Percentiles rank a stretch among this genome's conserved stretches.
Conservation (phyloP, 495 filamentous ascomycete species). For the Talaromyces wortmannii region DNA sequence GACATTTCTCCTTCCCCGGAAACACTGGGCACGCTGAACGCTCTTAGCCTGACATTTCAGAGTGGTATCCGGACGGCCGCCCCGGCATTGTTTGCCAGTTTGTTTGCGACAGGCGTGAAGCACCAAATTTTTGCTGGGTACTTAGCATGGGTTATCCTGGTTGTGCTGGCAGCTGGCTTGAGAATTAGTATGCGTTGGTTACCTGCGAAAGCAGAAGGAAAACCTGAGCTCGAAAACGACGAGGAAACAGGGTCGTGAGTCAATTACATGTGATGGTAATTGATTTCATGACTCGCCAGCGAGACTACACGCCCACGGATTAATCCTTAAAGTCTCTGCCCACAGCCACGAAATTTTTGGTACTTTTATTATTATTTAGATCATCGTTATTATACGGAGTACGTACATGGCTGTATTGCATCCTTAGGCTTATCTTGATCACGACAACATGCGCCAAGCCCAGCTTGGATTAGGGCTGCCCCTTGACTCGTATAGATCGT, state of each 20-base stretch:
- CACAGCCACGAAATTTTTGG: too few relatives aligned
- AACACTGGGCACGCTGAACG: constrained; percentile 58
- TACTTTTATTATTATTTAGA: too few relatives aligned
- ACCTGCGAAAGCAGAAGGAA: constrained; percentile 2
- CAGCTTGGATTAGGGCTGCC: too few relatives aligned
- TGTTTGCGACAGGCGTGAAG: constrained; percentile 55
- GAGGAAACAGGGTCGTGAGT: not conserved
- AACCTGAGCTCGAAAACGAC: not conserved
- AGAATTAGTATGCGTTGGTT: constrained; percentile 15
- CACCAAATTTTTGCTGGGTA: constrained; percentile 51
- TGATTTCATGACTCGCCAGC: too few relatives aligned
- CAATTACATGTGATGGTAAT: too few relatives aligned
- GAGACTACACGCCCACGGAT: too few relatives aligned
- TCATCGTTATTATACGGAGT: too few relatives aligned
- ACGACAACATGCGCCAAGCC: too few relatives aligned
- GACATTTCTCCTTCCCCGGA: constrained; percentile 53
- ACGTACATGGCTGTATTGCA: too few relatives aligned
- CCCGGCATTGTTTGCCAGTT: constrained; percentile 51
- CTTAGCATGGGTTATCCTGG: constrained; percentile 57
- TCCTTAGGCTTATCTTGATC: too few relatives aligned
- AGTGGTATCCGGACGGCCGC: constrained; percentile 49
- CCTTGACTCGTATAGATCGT: too few relatives aligned
- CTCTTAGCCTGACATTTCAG: constrained; percentile 47
- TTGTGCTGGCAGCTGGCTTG: constrained; percentile 37
- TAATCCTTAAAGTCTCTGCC: too few relatives aligned